These are phyloP conservation scores for Anthracocystis walkeri DNA, from an alignment of 1,284 basidiomycete species.

Conservation along the genomic window DNA sequence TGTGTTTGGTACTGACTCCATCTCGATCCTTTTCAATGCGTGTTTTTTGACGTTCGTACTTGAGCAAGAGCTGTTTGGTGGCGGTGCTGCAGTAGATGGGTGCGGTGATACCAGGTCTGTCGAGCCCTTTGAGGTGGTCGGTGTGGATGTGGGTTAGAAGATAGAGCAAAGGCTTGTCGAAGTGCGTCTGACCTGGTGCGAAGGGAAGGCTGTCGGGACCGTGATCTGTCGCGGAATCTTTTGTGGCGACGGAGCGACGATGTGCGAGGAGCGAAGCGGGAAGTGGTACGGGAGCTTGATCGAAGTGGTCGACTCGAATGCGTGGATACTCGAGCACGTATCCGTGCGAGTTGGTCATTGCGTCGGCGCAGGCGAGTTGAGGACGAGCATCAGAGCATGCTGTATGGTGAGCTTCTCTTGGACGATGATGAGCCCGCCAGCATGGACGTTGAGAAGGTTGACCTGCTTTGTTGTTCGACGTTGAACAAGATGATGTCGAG, in stretches of 20 bases:
- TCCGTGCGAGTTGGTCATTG: conserved; percentile 55
- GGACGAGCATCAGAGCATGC: too few relatives aligned
- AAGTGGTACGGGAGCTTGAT: conserved; percentile 34
- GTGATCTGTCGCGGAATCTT: neutral
- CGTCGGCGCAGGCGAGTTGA: neutral
- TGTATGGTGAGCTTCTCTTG: neutral
- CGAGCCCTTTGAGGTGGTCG: conserved; percentile 64
- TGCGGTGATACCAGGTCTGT: conserved; percentile 43
- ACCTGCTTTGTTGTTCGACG: conserved; percentile 4
- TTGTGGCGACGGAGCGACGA: conserved; percentile 11
- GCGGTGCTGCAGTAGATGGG: conserved; percentile 58
- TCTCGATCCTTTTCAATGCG: conserved; percentile 43
- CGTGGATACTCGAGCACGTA: conserved; percentile 63
- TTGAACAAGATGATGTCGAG: conserved; percentile 3
- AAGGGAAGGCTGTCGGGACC: conserved; percentile 19
- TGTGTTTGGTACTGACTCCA: conserved; percentile 11
- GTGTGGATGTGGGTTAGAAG: conserved; percentile 66
- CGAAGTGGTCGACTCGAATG: conserved; percentile 61
- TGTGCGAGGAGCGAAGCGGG: conserved; percentile 45
- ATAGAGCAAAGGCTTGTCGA: conserved; percentile 52
- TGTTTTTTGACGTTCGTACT: conserved; percentile 52
- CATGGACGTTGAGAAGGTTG: conserved; percentile 3
- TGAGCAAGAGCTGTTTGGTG: conserved; percentile 58
- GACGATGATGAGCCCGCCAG: neutral
- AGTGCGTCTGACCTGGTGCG: conserved; percentile 41